phyloP scores from a whole-genome alignment of 306 rosid species.

The Lupinus albus region DNA sequence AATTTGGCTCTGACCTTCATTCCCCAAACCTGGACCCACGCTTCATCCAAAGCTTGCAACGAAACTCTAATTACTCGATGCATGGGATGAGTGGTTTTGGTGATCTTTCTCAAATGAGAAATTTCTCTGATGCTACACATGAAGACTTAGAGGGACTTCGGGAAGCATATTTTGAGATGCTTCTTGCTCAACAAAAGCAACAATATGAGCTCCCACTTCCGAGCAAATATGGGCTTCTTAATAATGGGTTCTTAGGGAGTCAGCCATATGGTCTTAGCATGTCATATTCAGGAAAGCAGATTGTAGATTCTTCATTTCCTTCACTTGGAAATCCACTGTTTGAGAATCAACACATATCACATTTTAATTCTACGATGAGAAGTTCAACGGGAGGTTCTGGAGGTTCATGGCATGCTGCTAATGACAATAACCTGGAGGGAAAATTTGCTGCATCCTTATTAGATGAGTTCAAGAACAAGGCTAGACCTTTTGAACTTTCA shows the following conservation, averaged over 20 bases:
- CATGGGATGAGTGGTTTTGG: constrained; percentile 53
- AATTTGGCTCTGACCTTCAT: constrained; percentile 54
- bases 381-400: constrained; percentile 67
- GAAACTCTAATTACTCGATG: constrained; percentile 61
- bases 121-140: constrained; percentile 55
- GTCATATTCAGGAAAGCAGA: constrained; percentile 65
- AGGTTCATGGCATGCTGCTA: constrained; percentile 63
- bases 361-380: constrained; percentile 63
- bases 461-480: constrained; percentile 92
- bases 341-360: constrained; percentile 62
- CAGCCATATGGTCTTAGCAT: constrained; percentile 67
- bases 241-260: constrained; percentile 58
- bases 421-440: constrained; percentile 62
- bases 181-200: constrained; percentile 78
- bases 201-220: constrained; percentile 72
- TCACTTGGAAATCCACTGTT: constrained; percentile 63
- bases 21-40: constrained; percentile 56
- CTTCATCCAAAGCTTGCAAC: constrained; percentile 57
- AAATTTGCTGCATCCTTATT: constrained; percentile 68
- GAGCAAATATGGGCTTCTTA: constrained; percentile 62
- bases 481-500: constrained; percentile 81
- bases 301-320: constrained; percentile 55
- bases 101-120: constrained; percentile 61
- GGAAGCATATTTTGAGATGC: constrained; percentile 71
- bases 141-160: constrained; percentile 71